Base-by-base conservation (phyloP, 345 rosid genomes). In the Aquilaria sinensis region DNA sequence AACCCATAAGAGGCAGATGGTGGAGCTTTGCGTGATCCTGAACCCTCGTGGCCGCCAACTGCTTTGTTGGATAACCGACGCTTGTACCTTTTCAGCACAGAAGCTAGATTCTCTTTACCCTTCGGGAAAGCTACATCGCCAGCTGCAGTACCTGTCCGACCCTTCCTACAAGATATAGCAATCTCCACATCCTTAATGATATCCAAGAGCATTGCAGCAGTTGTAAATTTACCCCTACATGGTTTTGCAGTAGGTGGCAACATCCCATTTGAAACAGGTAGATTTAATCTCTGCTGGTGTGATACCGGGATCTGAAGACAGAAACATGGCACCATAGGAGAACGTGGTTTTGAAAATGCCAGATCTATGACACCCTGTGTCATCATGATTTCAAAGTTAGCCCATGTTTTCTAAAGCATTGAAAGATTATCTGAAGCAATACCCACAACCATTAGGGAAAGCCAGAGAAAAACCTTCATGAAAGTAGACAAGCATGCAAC, bases 41-140 rank as follows among this genome's bases (percentile, higher is more conserved):
- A 68, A 47, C 74, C 74, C 53, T 83, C 85, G 15, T 73, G 74
- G 43, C 45, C 23, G 53, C 72, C 75, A 2, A 47, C 52, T 1
- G 76, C 80, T 62, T 80, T 91, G 80, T 57, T 82, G 34, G 96
- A 71, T 67, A 95, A 75, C 31, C 98, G 70, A 15, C 99, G 92
- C 61, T 84, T 95, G 81, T 95, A 95, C 53, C 99, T 90, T 63
- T 95, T 95, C 51, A 95, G 88, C 37, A 95, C 99, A 6, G 99
- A 91, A n/a, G 94, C 89, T 70, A 95, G 69, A 60, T 95, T 95
- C 78, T 91, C 96, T 76, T 89, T 95, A 33, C 99, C 99, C 66
- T 80, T 89, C 0, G 96, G 97, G 61, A 87, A 95, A 52, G 98
- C 99, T 15, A 95, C 98, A 49, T 95, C 99, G 6, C 99, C 99